A percentile compares a stretch with the other conserved stretches of the same genome.
These are phyloP conservation scores for Tolypocladium amazonense DNA, from an alignment of 2,329 filamentous ascomycete genomes.

Conservation along the genomic window DNA sequence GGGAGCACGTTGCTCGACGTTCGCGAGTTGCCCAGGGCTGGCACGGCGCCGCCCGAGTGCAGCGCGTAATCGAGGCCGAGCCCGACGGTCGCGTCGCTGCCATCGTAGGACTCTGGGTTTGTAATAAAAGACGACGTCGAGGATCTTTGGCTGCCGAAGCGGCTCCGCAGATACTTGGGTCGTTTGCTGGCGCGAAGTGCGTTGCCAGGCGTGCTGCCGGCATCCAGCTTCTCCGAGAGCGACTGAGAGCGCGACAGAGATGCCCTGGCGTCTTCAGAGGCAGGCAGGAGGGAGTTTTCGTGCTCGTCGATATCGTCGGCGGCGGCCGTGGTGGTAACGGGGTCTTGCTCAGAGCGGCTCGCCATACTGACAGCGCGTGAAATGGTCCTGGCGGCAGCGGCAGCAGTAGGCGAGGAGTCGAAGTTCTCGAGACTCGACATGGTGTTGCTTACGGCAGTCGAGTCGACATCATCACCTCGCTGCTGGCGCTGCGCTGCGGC, in stretches of 20 bases:
- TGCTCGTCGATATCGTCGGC: slow-evolving; percentile 14
- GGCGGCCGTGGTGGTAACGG: neutral
- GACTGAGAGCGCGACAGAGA: slow-evolving; percentile 21
- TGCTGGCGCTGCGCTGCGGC: slow-evolving; percentile 13
- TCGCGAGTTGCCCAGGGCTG: slow-evolving; percentile 40
- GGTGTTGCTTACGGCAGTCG: slow-evolving; percentile 25
- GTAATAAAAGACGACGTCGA: slow-evolving; percentile 50
- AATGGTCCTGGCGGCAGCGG: slow-evolving; percentile 41
- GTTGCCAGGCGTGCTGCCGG: slow-evolving; percentile 34
- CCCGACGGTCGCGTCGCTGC: slow-evolving; percentile 64
- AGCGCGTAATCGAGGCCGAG: slow-evolving; percentile 66
- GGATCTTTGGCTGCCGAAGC: slow-evolving; percentile 46
- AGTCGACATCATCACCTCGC: slow-evolving; percentile 7
- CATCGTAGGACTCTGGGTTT: slow-evolving; percentile 42
- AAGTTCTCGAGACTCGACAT: slow-evolving; percentile 43
- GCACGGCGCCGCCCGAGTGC: slow-evolving; percentile 68
- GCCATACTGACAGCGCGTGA: slow-evolving; percentile 40
- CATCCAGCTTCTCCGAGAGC: slow-evolving; percentile 24
- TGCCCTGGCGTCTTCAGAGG: slow-evolving; percentile 13
- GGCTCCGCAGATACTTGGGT: slow-evolving; percentile 48
- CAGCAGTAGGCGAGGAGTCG: slow-evolving; percentile 46
- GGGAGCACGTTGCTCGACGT: slow-evolving; percentile 48
- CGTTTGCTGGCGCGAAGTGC: slow-evolving; percentile 33
- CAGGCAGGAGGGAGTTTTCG: slow-evolving; percentile 17
- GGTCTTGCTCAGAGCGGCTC: slow-evolving; percentile 15